These are phyloP conservation scores for Eucalyptus leucophloia DNA, from an alignment of 345 rosid genomes.

Conservation along the genomic window DNA sequence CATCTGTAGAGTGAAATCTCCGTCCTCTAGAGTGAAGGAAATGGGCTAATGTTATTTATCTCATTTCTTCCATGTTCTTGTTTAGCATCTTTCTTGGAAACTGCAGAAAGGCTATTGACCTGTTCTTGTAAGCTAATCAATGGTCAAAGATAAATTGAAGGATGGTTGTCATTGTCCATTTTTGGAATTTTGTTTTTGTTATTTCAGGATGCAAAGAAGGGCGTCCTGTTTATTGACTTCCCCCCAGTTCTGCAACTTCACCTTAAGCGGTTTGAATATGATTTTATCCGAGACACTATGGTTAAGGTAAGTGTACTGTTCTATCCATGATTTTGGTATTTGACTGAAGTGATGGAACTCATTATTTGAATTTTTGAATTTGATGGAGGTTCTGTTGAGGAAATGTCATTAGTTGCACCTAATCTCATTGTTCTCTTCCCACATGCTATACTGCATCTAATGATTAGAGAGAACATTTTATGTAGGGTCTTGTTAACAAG, in stretches of 20 bases:
- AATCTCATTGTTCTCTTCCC: background rate
- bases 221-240: slow-evolving; percentile 84
- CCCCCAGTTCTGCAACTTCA: slow-evolving; percentile 99
- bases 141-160: background rate
- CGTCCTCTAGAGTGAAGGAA: background rate
- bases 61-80: background rate
- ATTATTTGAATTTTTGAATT: background rate
- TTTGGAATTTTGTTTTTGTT: background rate
- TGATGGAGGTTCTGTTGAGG: background rate
- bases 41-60: background rate
- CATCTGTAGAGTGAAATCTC: background rate
- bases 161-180: background rate
- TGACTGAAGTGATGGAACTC: background rate
- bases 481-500: background rate
- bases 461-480: background rate
- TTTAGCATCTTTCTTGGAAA: background rate
- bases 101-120: background rate
- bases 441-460: background rate
- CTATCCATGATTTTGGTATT: background rate
- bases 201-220: slow-evolving; percentile 92
- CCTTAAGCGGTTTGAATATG: slow-evolving; percentile 93
- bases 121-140: background rate
- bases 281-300: slow-evolving; percentile 93
- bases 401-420: background rate
- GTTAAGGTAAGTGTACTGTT: slow-evolving; percentile 61